Percentiles rank a stretch among this genome's conserved stretches.
phyloP scores from a whole-genome alignment of 2,329 filamentous ascomycete species.

The Venturia pyrina region DNA sequence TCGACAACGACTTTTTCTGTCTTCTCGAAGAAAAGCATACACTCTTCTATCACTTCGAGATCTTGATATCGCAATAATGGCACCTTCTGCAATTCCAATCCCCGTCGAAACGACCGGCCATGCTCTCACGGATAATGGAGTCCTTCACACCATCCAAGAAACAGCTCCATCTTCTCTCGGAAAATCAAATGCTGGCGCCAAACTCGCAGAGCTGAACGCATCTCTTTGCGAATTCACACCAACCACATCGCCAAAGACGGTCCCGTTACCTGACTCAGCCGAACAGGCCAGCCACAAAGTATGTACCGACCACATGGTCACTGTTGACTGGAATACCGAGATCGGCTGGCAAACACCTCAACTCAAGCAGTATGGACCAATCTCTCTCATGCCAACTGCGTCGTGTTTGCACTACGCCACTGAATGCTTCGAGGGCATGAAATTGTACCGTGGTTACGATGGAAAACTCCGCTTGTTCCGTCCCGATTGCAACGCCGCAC shows the following conservation, averaged over 20 bases:
- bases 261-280: slow-evolving; percentile 30
- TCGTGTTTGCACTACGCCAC: slow-evolving; percentile 81
- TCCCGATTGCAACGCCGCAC: slow-evolving; percentile 60
- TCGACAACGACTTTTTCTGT: background rate
- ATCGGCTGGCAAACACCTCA: slow-evolving; percentile 65
- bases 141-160: slow-evolving; percentile 22
- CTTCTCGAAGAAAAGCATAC: background rate
- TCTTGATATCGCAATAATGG: slow-evolving; percentile 7
- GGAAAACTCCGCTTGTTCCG: slow-evolving; percentile 68
- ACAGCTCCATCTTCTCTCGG: slow-evolving; percentile 22
- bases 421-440: slow-evolving; percentile 82
- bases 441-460: slow-evolving; percentile 59
- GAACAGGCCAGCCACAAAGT: slow-evolving; percentile 31
- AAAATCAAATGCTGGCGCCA: slow-evolving; percentile 11
- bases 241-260: slow-evolving; percentile 30
- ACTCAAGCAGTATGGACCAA: slow-evolving; percentile 65
- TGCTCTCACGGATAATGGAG: slow-evolving; percentile 23
- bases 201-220: slow-evolving; percentile 32
- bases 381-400: slow-evolving; percentile 71
- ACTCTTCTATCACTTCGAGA: background rate
- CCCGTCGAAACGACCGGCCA: slow-evolving; percentile 11
- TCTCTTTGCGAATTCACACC: slow-evolving; percentile 32
- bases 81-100: slow-evolving; percentile 18
- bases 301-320: slow-evolving; percentile 84
- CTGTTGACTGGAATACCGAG: slow-evolving; percentile 53